Evolutionary conservation across 768 basidiomycete genomes (phyloP).

Genomic region (Russula brevipes): DNA sequence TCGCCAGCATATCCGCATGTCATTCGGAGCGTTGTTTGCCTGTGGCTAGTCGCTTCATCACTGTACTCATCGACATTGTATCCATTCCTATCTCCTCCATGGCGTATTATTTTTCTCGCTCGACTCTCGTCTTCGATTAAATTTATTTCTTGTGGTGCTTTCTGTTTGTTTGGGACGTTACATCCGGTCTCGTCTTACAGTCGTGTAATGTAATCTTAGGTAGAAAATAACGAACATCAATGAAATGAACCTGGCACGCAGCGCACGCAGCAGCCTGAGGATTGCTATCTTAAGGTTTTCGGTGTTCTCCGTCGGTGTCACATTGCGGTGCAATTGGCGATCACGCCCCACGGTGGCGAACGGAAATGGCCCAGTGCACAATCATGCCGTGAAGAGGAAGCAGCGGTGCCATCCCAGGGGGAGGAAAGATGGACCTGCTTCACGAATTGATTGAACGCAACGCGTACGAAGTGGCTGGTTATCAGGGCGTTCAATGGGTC

Average conservation of each 20-base stretch:
- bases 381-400: constrained; percentile 18
- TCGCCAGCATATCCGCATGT: constrained; percentile 22
- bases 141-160: constrained; percentile 26
- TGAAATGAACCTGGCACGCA: constrained; percentile 6
- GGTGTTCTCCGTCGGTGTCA: constrained; percentile 6
- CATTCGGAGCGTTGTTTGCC: constrained; percentile 23
- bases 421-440: constrained; percentile 1
- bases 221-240: constrained; percentile 27
- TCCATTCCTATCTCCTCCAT: constrained; percentile 23
- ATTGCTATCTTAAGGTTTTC: constrained; percentile 1
- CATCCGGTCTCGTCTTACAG: constrained; percentile 22
- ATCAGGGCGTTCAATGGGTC: constrained; percentile 1
- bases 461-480: constrained; percentile 1
- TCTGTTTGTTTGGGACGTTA: constrained; percentile 21
- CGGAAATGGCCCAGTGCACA: background rate
- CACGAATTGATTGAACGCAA: constrained; percentile 13
- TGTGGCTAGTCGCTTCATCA: constrained; percentile 24
- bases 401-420: background rate
- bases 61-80: constrained; percentile 28
- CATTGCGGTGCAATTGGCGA: background rate
- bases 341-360: constrained; percentile 3
- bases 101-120: constrained; percentile 23
- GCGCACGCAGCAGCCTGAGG: background rate
- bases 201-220: constrained; percentile 27
- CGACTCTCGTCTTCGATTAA: constrained; percentile 21